These are phyloP conservation scores for Plasmodium malariae DNA, from an alignment of 169 alveolate genomes.

Conservation along the genomic window DNA sequence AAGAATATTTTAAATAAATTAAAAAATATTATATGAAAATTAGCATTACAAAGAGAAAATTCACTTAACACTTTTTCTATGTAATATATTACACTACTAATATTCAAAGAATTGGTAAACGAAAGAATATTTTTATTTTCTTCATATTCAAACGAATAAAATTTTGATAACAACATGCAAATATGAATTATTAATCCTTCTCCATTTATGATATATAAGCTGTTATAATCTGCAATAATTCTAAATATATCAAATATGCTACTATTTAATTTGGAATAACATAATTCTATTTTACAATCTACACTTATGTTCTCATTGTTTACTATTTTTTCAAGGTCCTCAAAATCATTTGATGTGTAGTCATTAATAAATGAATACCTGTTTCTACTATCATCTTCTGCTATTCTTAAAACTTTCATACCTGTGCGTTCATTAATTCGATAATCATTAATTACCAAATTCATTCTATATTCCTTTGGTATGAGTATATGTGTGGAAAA, in stretches of 20 bases:
- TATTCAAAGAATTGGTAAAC: conserved; percentile 51
- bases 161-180: conserved; percentile 67
- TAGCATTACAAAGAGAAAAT: conserved; percentile 55
- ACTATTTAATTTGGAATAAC: conserved; percentile 61
- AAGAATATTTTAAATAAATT: conserved; percentile 80
- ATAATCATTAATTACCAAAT: conserved; percentile 45
- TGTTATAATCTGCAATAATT: conserved; percentile 64
- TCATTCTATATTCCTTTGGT: conserved; percentile 20
- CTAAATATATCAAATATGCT: conserved; percentile 65
- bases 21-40: conserved; percentile 81
- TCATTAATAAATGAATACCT: conserved; percentile 19
- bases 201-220: conserved; percentile 66
- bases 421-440: conserved; percentile 12
- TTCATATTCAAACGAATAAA: conserved; percentile 60
- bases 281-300: conserved; percentile 56
- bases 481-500: not conserved
- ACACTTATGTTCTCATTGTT: conserved; percentile 42
- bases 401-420: conserved; percentile 22
- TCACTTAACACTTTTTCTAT: conserved; percentile 64
- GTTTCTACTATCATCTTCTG: conserved; percentile 37
- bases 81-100: conserved; percentile 63
- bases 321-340: conserved; percentile 41
- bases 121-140: conserved; percentile 62
- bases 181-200: conserved; percentile 66
- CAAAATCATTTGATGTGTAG: conserved; percentile 36